Conservation (phyloP, 2,329 filamentous ascomycete species). For the Colletotrichum tanaceti region DNA sequence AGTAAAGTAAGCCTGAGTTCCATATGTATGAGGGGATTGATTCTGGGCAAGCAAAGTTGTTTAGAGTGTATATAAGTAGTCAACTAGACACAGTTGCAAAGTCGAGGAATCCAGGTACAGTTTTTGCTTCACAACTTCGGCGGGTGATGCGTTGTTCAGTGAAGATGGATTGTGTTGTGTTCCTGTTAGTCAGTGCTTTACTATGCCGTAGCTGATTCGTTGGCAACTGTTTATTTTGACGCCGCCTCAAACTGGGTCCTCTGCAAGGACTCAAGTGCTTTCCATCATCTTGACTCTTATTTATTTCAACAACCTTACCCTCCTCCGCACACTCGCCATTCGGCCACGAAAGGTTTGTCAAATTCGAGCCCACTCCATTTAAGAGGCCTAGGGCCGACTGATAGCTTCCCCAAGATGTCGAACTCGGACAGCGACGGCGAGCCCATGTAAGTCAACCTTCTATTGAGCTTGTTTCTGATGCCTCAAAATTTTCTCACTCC, state of each 20-base stretch:
- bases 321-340: background rate
- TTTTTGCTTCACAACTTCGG: slow-evolving; percentile 8
- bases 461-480: background rate
- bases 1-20: slow-evolving; percentile 59
- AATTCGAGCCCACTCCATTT: background rate
- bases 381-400: background rate
- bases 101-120: slow-evolving; percentile 37
- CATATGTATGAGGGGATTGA: slow-evolving; percentile 42
- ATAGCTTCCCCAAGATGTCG: slow-evolving; percentile 11
- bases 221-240: slow-evolving; percentile 1
- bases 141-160: background rate
- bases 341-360: background rate
- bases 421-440: slow-evolving; percentile 57
- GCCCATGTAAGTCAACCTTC: slow-evolving; percentile 56
- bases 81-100: slow-evolving; percentile 45
- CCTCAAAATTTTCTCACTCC: slow-evolving; percentile 6
- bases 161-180: background rate
- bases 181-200: slow-evolving; percentile 8
- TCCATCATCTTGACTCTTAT: slow-evolving; percentile 9
- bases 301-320: slow-evolving; percentile 17
- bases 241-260: slow-evolving; percentile 27
- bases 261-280: background rate
- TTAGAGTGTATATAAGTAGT: slow-evolving; percentile 47
- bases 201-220: slow-evolving; percentile 31
- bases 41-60: slow-evolving; percentile 34